phyloP scores from a whole-genome alignment of 2,329 filamentous ascomycete genomes.

The Colletotrichum cordylinicola region DNA sequence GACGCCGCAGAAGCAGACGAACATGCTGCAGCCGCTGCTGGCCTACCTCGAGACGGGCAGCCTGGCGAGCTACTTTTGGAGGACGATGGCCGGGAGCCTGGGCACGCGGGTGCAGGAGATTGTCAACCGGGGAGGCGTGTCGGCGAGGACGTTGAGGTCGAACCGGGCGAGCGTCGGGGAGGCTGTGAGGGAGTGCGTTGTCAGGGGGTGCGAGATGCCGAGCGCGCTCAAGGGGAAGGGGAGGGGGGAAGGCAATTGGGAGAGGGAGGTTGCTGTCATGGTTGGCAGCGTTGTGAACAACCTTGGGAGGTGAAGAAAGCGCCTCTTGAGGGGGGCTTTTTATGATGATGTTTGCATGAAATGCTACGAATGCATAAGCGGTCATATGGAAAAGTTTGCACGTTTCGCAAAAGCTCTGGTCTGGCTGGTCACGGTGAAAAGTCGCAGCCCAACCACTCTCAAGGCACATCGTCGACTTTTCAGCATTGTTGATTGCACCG shows the following conservation, averaged over 20 bases:
- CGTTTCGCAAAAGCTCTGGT: too few species aligned
- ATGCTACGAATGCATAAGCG: background rate
- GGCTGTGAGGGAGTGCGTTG: slow-evolving; percentile 82
- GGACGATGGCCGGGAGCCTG: slow-evolving; percentile 81
- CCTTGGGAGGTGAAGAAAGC: slow-evolving; percentile 43
- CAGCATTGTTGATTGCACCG: background rate
- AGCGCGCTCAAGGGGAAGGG: slow-evolving; percentile 55
- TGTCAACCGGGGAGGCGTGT: slow-evolving; percentile 79
- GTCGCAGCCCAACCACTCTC: background rate
- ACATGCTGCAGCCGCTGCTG: slow-evolving; percentile 75
- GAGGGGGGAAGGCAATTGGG: slow-evolving; percentile 66
- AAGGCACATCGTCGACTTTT: background rate
- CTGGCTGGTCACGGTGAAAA: background rate
- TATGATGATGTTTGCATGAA: background rate
- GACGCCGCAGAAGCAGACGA: slow-evolving; percentile 38
- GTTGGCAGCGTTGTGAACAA: slow-evolving; percentile 78
- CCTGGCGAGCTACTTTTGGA: slow-evolving; percentile 91
- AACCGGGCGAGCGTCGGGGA: slow-evolving; percentile 79
- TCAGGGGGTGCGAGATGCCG: slow-evolving; percentile 76
- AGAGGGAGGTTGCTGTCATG: slow-evolving; percentile 94
- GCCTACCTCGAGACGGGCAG: slow-evolving; percentile 85
- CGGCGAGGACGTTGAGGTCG: slow-evolving; percentile 78
- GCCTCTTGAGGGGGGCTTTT: background rate
- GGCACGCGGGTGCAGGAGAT: slow-evolving; percentile 84
- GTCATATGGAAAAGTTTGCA: background rate